Percentiles rank a stretch among this genome's conserved stretches.
Evolutionary conservation across 2,329 filamentous ascomycete genomes (phyloP).

Genomic region (Monosporascus sp.): DNA sequence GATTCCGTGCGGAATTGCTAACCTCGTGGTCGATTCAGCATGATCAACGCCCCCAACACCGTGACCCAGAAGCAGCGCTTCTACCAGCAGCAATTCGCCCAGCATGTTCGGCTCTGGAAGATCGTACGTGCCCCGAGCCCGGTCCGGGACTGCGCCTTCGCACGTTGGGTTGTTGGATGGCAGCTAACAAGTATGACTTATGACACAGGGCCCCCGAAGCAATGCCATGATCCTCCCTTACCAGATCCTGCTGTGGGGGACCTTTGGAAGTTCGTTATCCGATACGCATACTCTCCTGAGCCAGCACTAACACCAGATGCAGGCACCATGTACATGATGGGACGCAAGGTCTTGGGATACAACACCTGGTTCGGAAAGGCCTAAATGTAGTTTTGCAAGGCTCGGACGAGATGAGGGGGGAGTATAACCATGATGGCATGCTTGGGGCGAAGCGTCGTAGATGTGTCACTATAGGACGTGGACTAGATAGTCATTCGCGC

Average conservation of each 20-base stretch:
- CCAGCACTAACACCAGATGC: conserved; percentile 13
- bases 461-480: conserved; percentile 12
- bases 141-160: conserved; percentile 8
- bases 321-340: conserved; percentile 65
- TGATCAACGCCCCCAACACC: conserved; percentile 69
- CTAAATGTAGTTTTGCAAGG: conserved; percentile 26
- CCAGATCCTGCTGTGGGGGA: conserved; percentile 58
- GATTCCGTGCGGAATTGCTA: background rate
- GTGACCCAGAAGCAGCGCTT: conserved; percentile 69
- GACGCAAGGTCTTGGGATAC: conserved; percentile 68
- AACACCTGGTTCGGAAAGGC: conserved; percentile 69
- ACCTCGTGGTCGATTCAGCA: conserved; percentile 28
- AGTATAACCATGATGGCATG: conserved; percentile 6
- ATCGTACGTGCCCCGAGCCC: conserved; percentile 54
- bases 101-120: conserved; percentile 66
- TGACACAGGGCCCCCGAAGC: conserved; percentile 56
- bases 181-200: conserved; percentile 16
- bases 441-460: conserved; percentile 5
- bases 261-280: conserved; percentile 51
- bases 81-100: conserved; percentile 68
- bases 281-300: conserved; percentile 11
- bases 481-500: conserved; percentile 16
- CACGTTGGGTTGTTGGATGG: too few relatives aligned
- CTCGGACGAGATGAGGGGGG: background rate
- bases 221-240: conserved; percentile 62